Evolutionary conservation across 2,329 filamentous ascomycete species (phyloP), one percentile per base, ranked within the genome.

Genomic region (Diaporthe batatas): DNA sequence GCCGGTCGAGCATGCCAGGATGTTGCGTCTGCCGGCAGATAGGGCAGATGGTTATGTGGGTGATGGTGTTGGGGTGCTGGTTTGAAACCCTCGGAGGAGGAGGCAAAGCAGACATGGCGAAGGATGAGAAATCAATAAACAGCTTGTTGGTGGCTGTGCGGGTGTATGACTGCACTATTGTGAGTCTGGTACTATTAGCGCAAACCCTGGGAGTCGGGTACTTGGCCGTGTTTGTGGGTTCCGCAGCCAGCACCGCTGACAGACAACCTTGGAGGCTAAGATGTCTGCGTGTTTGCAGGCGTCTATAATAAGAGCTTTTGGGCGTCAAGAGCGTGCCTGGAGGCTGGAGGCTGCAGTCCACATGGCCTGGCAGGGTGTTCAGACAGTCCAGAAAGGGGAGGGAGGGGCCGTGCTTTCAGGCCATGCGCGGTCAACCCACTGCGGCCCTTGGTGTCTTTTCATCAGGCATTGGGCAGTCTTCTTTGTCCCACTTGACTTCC

Each of bases 341-440:
- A 14, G 29, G 29, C 29, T 29, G 29, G 29, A 29, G 29, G 29
- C 29, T 29, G 29, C 29, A 29, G 23, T 6, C 39, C 14, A 16
- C 36, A 29, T n/a, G 36, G 42, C 39, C 14, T 14, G 39, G 39
- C 39, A 42, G 39, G 39, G 58, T 47, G 23, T 62, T 62, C 16
- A 62, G 16, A 62, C 57, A 29, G n/a, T 47, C 4, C 8, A 62
- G n/a, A 25, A 44, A 59, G 55, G 32, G 5, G 16, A 39, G 29
- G 57, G 62, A 39, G 29, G 57, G 62, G n/a, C 59, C 44, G 21
- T 65, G 62, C 44, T 51, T 65, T 39, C 62, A 51, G 62, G 62
- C 47, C 62, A 29, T 32, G 16, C 34, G 32, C 36, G 62, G 62
- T 51, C 62, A 51, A 36, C 10, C 62, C 62, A 51, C 62, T 65